These are phyloP conservation scores for Penicillium canescens DNA, from an alignment of 495 filamentous ascomycete species.

Conservation along the genomic window DNA sequence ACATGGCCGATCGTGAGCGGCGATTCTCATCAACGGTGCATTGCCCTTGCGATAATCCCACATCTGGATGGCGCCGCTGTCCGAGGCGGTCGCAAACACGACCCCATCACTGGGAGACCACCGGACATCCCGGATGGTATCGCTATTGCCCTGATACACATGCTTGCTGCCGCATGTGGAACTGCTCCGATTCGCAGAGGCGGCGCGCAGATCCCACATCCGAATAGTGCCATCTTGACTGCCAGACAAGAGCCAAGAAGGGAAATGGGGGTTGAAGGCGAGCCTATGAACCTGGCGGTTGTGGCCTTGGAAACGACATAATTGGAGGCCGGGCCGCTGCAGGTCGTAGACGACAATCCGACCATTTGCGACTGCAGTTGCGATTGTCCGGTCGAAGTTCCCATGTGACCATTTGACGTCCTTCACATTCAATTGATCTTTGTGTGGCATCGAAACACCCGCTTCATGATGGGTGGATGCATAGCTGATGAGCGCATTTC, in stretches of 20 bases:
- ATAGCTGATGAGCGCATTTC: slow-evolving; percentile 70
- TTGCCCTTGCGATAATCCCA: slow-evolving; percentile 67
- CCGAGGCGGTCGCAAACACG: slow-evolving; percentile 86
- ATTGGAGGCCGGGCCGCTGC: slow-evolving; percentile 68
- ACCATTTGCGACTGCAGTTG: slow-evolving; percentile 82
- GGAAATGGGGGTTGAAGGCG: slow-evolving; percentile 82
- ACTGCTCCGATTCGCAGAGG: slow-evolving; percentile 45
- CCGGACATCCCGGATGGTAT: slow-evolving; percentile 81
- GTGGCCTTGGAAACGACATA: slow-evolving; percentile 81
- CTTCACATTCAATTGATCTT: slow-evolving; percentile 75
- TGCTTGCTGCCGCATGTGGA: slow-evolving; percentile 56
- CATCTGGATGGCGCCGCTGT: slow-evolving; percentile 73
- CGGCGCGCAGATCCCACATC: slow-evolving; percentile 70
- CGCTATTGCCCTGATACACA: slow-evolving; percentile 63
- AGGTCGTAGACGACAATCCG: slow-evolving; percentile 88
- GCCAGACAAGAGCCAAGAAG: slow-evolving; percentile 77
- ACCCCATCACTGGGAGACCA: slow-evolving; percentile 86
- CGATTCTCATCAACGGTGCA: slow-evolving; percentile 67
- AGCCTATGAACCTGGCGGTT: slow-evolving; percentile 88
- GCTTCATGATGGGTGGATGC: slow-evolving; percentile 59
- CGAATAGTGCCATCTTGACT: slow-evolving; percentile 91
- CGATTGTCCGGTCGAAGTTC: slow-evolving; percentile 63
- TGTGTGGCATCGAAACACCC: slow-evolving; percentile 52
- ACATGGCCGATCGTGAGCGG: slow-evolving; percentile 80
- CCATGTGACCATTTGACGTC: slow-evolving; percentile 86